Percentiles rank a stretch among this genome's conserved stretches.
Evolutionary conservation across 257 asterid genomes (phyloP).

Genomic region (Rauvolfia tetraphylla): DNA sequence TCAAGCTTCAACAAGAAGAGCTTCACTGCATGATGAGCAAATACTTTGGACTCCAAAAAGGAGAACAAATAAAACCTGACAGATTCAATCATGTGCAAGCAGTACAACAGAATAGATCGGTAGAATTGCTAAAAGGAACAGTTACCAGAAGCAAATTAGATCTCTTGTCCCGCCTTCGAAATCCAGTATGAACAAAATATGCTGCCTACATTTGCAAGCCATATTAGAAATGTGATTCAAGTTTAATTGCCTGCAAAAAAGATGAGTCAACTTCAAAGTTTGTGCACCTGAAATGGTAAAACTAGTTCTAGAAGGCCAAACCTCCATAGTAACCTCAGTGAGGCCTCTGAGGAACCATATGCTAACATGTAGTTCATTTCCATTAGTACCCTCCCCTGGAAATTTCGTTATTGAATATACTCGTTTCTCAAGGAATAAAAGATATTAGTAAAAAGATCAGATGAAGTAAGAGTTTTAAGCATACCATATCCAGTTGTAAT

Average conservation of each 20-base stretch:
- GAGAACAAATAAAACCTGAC: neutral
- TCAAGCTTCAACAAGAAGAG: neutral
- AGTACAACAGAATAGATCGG: conserved; percentile 2
- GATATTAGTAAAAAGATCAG: conserved; percentile 14
- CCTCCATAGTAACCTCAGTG: conserved; percentile 77
- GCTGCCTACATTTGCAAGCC: conserved; percentile 59
- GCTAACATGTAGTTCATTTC: conserved; percentile 94
- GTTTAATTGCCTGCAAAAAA: neutral
- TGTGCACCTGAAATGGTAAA: conserved; percentile 68
- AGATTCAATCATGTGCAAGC: neutral
- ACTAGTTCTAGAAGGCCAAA: conserved; percentile 73
- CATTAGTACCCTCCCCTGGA: conserved; percentile 84
- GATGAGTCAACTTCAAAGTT: neutral
- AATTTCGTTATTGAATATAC: neutral
- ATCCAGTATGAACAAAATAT: conserved; percentile 62
- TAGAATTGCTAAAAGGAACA: conserved; percentile 18
- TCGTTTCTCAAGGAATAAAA: neutral
- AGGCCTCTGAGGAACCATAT: conserved; percentile 86
- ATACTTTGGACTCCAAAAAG: neutral
- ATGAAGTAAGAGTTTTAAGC: conserved; percentile 9
- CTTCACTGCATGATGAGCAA: neutral
- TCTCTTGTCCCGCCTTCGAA: conserved; percentile 71
- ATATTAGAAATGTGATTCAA: conserved; percentile 6
- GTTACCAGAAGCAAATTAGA: conserved; percentile 83
- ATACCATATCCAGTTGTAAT: conserved; percentile 73